These are phyloP conservation scores for Babesia caballi DNA, from an alignment of 169 alveolate genomes.

Conservation along the genomic window DNA sequence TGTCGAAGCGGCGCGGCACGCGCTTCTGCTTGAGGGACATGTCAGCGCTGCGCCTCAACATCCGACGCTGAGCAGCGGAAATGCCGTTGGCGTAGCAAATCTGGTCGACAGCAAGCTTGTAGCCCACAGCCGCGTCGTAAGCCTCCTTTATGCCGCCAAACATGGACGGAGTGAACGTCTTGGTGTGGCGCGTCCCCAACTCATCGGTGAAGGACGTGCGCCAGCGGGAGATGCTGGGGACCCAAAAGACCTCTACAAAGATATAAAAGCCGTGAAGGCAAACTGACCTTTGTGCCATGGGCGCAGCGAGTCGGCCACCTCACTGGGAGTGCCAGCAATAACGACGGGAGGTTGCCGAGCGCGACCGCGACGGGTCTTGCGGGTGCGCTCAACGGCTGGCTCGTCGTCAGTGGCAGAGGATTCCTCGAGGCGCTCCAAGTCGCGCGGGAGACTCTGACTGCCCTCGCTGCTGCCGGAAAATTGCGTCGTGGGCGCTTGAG, in stretches of 20 bases:
- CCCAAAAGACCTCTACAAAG: slow-evolving; percentile 48
- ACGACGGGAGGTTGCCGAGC: background rate
- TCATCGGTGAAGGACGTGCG: slow-evolving; percentile 57
- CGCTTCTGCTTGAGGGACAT: slow-evolving; percentile 19
- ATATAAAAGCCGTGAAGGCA: background rate
- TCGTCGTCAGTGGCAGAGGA: background rate
- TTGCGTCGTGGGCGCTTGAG: background rate
- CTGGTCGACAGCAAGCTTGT: slow-evolving; percentile 38
- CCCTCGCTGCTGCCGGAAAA: background rate
- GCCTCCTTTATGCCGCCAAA: slow-evolving; percentile 67
- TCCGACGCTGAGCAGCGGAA: background rate
- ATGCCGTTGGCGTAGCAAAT: slow-evolving; percentile 33
- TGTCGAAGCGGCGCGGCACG: background rate
- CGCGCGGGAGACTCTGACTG: too few relatives aligned
- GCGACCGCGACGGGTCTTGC: background rate
- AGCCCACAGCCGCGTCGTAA: slow-evolving; percentile 63
- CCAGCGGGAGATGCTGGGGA: slow-evolving; percentile 66
- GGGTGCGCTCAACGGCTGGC: background rate
- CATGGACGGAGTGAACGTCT: slow-evolving; percentile 59
- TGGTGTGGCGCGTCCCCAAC: slow-evolving; percentile 42
- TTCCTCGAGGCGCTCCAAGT: background rate
- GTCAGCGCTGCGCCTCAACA: slow-evolving; percentile 1
- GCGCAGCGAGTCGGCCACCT: slow-evolving; percentile 4
- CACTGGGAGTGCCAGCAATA: background rate
- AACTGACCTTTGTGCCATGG: slow-evolving; percentile 26